These are phyloP conservation scores for Claviceps africana DNA, from an alignment of 2,329 filamentous ascomycete species.

Conservation along the genomic window DNA sequence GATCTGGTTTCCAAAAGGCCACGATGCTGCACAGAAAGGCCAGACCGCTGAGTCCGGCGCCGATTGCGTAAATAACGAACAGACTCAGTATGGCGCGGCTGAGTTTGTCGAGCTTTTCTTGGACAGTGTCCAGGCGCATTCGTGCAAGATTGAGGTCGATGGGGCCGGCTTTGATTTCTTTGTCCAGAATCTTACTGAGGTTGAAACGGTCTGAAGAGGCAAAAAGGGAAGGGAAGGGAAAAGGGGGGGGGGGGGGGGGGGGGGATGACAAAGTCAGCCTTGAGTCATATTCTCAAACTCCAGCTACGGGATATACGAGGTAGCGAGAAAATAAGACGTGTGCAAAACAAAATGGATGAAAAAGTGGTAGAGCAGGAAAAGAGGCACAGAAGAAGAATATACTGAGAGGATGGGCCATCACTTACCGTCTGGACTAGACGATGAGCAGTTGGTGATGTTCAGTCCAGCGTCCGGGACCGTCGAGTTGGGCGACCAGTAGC, in stretches of 20 bases:
- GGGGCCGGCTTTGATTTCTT: constrained; percentile 30
- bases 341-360: too few species aligned
- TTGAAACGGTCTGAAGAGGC: constrained; percentile 25
- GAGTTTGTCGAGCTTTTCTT: constrained; percentile 33
- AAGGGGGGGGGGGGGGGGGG: too few species aligned
- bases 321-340: too few species aligned
- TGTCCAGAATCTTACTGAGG: constrained; percentile 31
- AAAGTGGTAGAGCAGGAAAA: background rate
- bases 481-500: constrained; percentile 29
- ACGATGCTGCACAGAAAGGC: constrained; percentile 26
- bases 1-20: constrained; percentile 20
- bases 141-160: constrained; percentile 30
- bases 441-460: constrained; percentile 32
- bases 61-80: constrained; percentile 35
- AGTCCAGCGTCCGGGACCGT: constrained; percentile 22
- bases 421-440: constrained; percentile 4
- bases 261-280: constrained; percentile 1
- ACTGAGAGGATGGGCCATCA: background rate
- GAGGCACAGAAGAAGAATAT: background rate
- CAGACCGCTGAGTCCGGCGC: constrained; percentile 26
- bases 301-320: background rate
- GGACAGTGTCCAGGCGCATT: constrained; percentile 30
- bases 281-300: background rate
- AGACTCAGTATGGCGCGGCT: constrained; percentile 33
- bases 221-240: background rate